Conservation (phyloP, 495 filamentous ascomycete genomes). For the Terfezia claveryi region DNA sequence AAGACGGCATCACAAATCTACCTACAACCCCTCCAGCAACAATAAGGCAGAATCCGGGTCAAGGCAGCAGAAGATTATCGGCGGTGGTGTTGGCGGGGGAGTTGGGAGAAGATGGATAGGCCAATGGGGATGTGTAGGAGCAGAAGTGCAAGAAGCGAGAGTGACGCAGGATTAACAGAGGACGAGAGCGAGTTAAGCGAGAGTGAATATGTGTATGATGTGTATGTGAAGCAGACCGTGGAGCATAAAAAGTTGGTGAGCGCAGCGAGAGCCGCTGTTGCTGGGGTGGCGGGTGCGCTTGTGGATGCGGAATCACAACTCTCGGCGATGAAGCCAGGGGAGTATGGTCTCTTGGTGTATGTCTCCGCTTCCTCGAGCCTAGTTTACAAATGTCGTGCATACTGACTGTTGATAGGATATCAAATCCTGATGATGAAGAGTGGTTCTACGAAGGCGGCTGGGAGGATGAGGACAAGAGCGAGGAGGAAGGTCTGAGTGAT, state of each 20-base stretch:
- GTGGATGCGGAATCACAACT: neutral
- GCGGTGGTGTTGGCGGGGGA: conserved; percentile 17
- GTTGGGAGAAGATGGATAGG: conserved; percentile 12
- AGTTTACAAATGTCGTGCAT: neutral
- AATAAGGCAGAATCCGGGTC: neutral
- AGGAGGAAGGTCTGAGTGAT: conserved; percentile 13
- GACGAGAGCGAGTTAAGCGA: conserved; percentile 2
- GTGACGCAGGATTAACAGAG: neutral
- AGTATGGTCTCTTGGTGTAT: conserved; percentile 14
- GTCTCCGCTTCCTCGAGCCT: too few relatives aligned
- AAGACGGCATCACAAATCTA: conserved; percentile 10
- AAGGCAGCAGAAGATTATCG: conserved; percentile 1
- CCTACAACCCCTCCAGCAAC: conserved; percentile 2
- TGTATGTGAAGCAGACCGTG: conserved; percentile 17
- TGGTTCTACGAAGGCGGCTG: conserved; percentile 18
- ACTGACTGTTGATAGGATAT: conserved; percentile 8
- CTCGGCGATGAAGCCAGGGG: neutral
- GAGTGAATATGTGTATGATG: conserved; percentile 17
- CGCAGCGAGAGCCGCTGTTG: neutral
- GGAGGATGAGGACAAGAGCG: conserved; percentile 13
- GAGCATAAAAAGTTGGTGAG: neutral
- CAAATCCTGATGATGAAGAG: conserved; percentile 13
- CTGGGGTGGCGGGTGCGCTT: neutral
- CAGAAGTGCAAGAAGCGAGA: neutral
- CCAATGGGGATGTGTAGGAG: neutral